Base-by-base conservation (phyloP, 192 early-diverging fungal species). In the Rhizophagus clarus region DNA sequence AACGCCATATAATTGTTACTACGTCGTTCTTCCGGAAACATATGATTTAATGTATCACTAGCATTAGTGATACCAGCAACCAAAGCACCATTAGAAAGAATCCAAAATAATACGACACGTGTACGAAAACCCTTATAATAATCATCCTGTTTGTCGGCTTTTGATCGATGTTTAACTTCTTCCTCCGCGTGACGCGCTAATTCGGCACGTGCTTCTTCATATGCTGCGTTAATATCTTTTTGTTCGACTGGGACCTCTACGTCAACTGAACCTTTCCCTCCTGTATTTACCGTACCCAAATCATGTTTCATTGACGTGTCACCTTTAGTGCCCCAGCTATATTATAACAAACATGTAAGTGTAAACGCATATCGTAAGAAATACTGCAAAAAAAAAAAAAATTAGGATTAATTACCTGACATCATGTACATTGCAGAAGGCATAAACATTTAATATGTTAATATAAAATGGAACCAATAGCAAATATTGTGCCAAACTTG, bases 251-350 rank as follows among this genome's bases (percentile, higher is more conserved):
- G 82, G 49, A 88, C 66, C 34, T 84, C 83, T 24, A 90, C 75
- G 68, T 90, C 89, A 2, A 87, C 86, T 42, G 81, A 77, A 69
- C 64, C 71, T 17, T 85, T 82, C 1, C 73, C 82, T 28, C 56
- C 45, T 70, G 31, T 76, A 26, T 76, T 47, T 15, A 76, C 77
- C 4, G 77, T 67, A 61, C 88, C 89, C 7, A 91, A 82, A 76
- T 89, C 87, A 12, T 80, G 83, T 40, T 76, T 73, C 20, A 82
- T 40, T 17, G 79, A 74, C 69, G 95, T 93, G 83, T 93, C 92
- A 51, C 95, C 93, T 85, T 96, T 96, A 15, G 95, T 96, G 63
- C 95, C 95, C 95, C 95, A 96, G 45, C 90, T 90, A 68, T 88
- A 87, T 72, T 88, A 89, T 83, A 91, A 87, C 69, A 83, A 88